Evolutionary conservation across 116 monocot genomes (phyloP).

Genomic region (Cymodocea nodosa): DNA sequence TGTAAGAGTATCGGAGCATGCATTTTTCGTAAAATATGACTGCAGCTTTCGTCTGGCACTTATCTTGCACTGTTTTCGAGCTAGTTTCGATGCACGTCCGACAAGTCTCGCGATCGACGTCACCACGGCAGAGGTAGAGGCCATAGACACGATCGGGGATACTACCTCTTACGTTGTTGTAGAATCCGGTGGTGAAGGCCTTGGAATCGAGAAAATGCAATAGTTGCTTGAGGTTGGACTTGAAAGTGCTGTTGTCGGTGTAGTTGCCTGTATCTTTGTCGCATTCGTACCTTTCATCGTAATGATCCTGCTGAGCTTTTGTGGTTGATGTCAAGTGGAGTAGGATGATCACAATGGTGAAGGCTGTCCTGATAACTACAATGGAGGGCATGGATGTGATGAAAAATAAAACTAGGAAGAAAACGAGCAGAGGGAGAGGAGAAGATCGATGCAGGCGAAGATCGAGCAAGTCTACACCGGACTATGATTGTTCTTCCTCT

Average conservation of each 20-base stretch:
- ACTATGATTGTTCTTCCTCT: too few species aligned
- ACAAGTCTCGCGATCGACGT: conserved; percentile 9
- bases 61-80: neutral
- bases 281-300: too few species aligned
- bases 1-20: conserved; percentile 22
- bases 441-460: too few species aligned
- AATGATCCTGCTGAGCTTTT: neutral
- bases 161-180: neutral
- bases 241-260: conserved; percentile 12
- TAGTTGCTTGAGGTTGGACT: conserved; percentile 7
- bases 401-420: too few species aligned
- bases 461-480: too few species aligned
- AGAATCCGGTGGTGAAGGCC: conserved; percentile 8
- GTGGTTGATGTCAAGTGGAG: neutral
- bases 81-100: conserved; percentile 20
- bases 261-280: neutral
- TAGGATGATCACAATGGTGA: neutral
- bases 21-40: conserved; percentile 24
- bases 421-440: too few species aligned
- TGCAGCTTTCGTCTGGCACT: conserved; percentile 10
- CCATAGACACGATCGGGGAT: conserved; percentile 18
- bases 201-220: conserved; percentile 3
- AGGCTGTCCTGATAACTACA: too few species aligned
- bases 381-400: too few species aligned
- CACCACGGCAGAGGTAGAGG: conserved; percentile 36